Conservation (phyloP, 805 yeast species). For the Metschnikowia santaceciliae region DNA sequence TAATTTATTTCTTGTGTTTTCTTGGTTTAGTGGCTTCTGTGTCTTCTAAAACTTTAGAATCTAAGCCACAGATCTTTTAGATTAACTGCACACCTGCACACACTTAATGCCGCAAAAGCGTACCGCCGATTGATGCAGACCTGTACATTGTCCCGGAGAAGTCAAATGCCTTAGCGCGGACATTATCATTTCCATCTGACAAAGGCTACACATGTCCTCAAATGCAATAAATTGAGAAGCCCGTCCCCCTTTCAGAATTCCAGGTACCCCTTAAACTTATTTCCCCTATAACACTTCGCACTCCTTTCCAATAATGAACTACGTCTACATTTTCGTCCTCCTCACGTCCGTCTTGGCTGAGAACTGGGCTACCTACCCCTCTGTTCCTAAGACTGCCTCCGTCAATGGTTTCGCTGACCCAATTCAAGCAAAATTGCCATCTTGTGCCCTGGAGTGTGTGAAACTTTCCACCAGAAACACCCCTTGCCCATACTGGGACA, state of each 20-base stretch:
- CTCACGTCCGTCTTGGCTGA: constrained; percentile 20
- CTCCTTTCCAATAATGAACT: not conserved
- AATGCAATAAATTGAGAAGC: not conserved
- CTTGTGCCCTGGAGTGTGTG: constrained; percentile 43
- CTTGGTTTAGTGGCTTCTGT: no score
- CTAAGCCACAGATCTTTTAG: not conserved
- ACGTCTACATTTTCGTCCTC: constrained; percentile 5
- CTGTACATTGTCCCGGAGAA: not conserved
- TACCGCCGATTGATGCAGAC: not conserved
- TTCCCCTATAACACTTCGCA: not conserved
- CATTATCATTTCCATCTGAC: constrained; percentile 2
- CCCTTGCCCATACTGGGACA: constrained; percentile 52
- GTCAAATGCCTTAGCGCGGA: not conserved
- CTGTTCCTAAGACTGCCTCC: constrained; percentile 44
- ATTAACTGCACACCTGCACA: not conserved
- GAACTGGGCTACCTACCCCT: constrained; percentile 43
- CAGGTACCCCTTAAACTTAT: not conserved
- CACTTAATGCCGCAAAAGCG: not conserved
- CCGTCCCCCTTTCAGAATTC: not conserved
- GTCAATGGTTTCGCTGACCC: constrained; percentile 50
- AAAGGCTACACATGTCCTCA: not conserved
- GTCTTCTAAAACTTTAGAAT: not conserved
- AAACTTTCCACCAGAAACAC: constrained; percentile 35
- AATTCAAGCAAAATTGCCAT: constrained; percentile 33
- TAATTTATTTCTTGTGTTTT: not conserved